Conservation (phyloP, 73 alveolate species). For the Tetrahymena malaccensis region DNA sequence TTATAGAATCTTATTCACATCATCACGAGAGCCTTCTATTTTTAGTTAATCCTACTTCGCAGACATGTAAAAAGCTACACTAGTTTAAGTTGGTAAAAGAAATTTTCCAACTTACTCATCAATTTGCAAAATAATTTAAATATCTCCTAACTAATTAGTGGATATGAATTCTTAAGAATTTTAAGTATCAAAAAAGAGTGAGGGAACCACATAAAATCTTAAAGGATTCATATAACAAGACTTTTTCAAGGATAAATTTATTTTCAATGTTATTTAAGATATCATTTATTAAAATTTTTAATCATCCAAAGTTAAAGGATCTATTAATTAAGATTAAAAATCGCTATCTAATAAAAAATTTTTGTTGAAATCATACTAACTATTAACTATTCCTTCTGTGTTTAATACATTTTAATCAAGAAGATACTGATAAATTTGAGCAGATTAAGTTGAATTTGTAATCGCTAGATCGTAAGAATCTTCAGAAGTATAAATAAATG, state of each 20-base stretch:
- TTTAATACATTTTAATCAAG: neutral
- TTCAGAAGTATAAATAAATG: neutral
- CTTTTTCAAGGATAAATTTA: neutral
- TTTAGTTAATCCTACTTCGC: neutral
- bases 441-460: neutral
- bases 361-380: neutral
- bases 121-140: too few species aligned
- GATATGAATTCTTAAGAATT: neutral
- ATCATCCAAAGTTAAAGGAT: neutral
- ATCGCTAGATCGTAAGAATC: neutral
- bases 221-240: neutral
- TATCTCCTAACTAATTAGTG: neutral
- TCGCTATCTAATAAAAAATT: neutral
- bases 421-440: neutral
- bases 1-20: too few species aligned
- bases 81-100: too few species aligned
- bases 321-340: neutral
- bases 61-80: neutral
- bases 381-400: neutral
- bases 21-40: neutral
- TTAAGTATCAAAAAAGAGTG: neutral
- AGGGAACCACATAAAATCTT: neutral
- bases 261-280: neutral
- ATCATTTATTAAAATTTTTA: too few species aligned
- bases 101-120: neutral